Evolutionary conservation across 108 stramenopile species (phyloP), one percentile per base, ranked within the genome.

Genomic region (Cyclotella atomus): DNA sequence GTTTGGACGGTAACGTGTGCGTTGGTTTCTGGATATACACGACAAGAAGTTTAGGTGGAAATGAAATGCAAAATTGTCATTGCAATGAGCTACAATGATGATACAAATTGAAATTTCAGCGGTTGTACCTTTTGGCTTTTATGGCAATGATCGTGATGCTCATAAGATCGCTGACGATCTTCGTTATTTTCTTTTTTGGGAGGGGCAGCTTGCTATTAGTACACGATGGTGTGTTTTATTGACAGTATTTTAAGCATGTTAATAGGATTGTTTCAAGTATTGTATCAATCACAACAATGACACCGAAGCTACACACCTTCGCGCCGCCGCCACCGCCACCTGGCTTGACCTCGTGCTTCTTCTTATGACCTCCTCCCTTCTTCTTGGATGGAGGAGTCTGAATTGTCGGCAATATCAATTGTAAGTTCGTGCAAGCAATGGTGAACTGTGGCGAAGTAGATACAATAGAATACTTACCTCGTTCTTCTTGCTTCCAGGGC

Each of bases 81-180:
- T 19, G 4, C n/a, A 49, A n/a, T 49, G 47, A 49, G 47, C 10
- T 4, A n/a, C n/a, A 49, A 49, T 9, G n/a, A 49, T 41, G 38
- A n/a, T n/a, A n/a, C n/a, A n/a, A n/a, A n/a, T n/a, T n/a, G 9
- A 41, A 9, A 41, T 12, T 41, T 41, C 12, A 12, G 4, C 47
- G 20, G 24, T 21, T 3, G 3, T 56, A 32, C 55, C 30, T 56
- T 56, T 28, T 56, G 55, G 2, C 5, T 25, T 56, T 56, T 56
- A 28, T 56, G 55, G 27, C 55, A 56, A 56, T 56, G 55, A 56
- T 56, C 55, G 28, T 56, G 55, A 28, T 56, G 55, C n/a, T 56
- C 55, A 56, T 56, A 56, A 27, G 55, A 56, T 56, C 55, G 23
- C 28, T 56, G 27, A 3, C 55, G 27, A 17, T 56, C 55, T 28